Percentiles rank a stretch among this genome's conserved stretches.
Evolutionary conservation across 495 filamentous ascomycete species (phyloP).

Genomic region (Podospora sp.): DNA sequence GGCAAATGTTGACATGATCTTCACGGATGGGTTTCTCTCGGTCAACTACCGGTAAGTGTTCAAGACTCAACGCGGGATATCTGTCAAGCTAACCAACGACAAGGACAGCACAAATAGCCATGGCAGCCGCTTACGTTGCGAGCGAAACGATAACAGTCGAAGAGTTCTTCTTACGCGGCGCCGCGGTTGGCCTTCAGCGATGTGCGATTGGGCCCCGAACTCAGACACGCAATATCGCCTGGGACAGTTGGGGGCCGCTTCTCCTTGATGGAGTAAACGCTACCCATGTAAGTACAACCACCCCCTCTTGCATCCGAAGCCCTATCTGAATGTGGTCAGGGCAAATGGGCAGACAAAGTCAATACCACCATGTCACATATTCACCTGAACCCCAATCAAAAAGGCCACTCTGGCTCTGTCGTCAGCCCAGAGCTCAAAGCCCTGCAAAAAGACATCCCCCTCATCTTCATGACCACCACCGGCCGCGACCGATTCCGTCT

Average conservation of each 20-base stretch:
- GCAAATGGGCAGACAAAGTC: too few species aligned
- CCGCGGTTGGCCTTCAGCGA: conserved; percentile 11
- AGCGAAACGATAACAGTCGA: conserved; percentile 7
- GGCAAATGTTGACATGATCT: neutral
- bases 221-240: neutral
- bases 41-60: too few species aligned
- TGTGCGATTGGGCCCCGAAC: neutral
- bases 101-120: conserved; percentile 1
- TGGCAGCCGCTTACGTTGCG: neutral
- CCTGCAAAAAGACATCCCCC: too few species aligned
- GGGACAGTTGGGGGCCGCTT: neutral
- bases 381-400: too few species aligned
- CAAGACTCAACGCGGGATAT: too few species aligned
- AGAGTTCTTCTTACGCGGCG: conserved; percentile 7
- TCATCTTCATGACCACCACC: neutral
- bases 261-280: neutral
- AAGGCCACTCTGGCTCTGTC: too few species aligned
- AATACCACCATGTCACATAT: too few species aligned
- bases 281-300: neutral
- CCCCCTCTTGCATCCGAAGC: neutral
- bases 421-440: too few species aligned
- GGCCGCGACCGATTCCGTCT: neutral
- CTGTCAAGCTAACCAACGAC: too few species aligned
- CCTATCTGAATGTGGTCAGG: too few species aligned
- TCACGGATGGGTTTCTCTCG: neutral